These are phyloP conservation scores for Mycena rosella DNA, from an alignment of 768 basidiomycete genomes.

Conservation along the genomic window DNA sequence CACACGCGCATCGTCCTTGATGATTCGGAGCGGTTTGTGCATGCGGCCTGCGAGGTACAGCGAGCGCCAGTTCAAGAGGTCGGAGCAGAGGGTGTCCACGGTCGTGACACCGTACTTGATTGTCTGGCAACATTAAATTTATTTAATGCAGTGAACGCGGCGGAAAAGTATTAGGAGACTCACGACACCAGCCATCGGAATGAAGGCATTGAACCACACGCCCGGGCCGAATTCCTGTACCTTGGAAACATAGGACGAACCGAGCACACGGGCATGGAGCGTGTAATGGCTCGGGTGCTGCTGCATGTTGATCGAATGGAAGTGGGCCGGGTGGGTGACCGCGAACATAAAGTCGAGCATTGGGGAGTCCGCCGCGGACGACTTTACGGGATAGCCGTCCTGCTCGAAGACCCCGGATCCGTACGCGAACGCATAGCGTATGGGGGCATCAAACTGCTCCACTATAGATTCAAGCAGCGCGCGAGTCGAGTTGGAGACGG, in stretches of 20 bases:
- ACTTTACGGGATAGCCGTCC: constrained; percentile 71
- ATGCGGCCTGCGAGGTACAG: constrained; percentile 96
- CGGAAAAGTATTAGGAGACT: constrained; percentile 49
- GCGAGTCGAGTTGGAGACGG: constrained; percentile 83
- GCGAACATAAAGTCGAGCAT: constrained; percentile 99
- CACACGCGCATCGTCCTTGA: constrained; percentile 93
- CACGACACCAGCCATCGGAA: constrained; percentile 87
- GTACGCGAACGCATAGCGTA: constrained; percentile 97
- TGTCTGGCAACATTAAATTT: constrained; percentile 58
- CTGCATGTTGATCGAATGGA: constrained; percentile 96
- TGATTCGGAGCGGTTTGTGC: constrained; percentile 96
- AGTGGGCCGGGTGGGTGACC: constrained; percentile 92
- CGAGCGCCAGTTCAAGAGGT: constrained; percentile 92
- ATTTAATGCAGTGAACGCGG: not conserved
- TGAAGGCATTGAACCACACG: constrained; percentile 96
- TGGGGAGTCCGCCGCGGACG: constrained; percentile 58
- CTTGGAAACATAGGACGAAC: constrained; percentile 83
- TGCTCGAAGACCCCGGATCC: constrained; percentile 97
- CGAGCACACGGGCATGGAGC: constrained; percentile 85
- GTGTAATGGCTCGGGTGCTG: constrained; percentile 95
- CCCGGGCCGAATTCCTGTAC: constrained; percentile 85
- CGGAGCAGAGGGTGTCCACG: constrained; percentile 88
- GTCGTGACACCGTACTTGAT: constrained; percentile 99
- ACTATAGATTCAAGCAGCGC: constrained; percentile 87
- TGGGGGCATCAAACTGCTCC: constrained; percentile 85